These are phyloP conservation scores for Wallemia mellicola DNA, from an alignment of 1,284 basidiomycete species.

Conservation along the genomic window DNA sequence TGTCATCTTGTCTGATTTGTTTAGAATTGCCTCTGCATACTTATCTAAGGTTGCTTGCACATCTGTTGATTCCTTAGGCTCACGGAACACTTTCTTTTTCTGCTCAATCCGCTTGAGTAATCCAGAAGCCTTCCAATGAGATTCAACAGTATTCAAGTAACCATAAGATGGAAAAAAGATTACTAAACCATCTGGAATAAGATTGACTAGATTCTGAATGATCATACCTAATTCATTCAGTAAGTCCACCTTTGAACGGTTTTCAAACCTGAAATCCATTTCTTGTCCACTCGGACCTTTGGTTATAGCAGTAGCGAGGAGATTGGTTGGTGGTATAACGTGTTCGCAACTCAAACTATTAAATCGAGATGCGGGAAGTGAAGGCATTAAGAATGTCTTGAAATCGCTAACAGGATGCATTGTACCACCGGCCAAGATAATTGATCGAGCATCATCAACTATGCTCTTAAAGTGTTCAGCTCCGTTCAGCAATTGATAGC, in stretches of 20 bases:
- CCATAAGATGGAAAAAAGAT: conserved; percentile 83
- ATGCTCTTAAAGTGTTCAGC: conserved; percentile 57
- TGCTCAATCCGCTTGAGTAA: conserved; percentile 28
- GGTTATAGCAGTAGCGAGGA: background rate
- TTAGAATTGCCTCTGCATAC: background rate
- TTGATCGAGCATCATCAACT: conserved; percentile 42
- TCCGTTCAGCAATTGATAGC: conserved; percentile 85
- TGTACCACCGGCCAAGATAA: conserved; percentile 77
- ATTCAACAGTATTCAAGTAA: conserved; percentile 38
- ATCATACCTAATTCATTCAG: conserved; percentile 58
- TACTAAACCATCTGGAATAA: conserved; percentile 65
- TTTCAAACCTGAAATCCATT: background rate
- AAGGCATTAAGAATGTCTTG: conserved; percentile 45
- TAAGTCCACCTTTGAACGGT: conserved; percentile 9
- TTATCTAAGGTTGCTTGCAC: conserved; percentile 26
- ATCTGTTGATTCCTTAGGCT: conserved; percentile 43
- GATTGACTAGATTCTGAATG: conserved; percentile 40
- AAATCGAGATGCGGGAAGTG: conserved; percentile 30
- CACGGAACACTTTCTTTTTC: conserved; percentile 71
- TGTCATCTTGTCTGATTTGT: background rate
- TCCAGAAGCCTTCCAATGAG: conserved; percentile 33
- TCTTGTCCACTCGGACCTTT: background rate
- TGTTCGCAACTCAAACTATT: conserved; percentile 70
- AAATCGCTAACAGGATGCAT: conserved; percentile 92
- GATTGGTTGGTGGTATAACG: conserved; percentile 32